Base-by-base conservation (phyloP, 768 basidiomycete species). In the Pleurotus salmoneostramineus region DNA sequence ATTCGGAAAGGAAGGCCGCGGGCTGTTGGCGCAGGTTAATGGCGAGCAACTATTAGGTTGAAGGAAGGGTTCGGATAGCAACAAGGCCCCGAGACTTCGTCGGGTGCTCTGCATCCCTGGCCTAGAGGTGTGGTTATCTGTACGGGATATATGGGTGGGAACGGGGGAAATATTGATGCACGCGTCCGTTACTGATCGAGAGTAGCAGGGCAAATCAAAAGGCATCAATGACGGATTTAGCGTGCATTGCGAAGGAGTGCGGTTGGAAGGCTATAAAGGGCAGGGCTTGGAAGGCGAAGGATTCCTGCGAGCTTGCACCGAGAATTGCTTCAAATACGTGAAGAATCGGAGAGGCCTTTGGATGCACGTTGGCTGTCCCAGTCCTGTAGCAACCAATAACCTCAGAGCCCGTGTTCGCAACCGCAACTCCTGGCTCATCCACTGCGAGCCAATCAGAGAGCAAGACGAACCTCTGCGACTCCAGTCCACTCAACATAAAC, bases 401-500 rank as follows among this genome's bases (percentile, higher is more conserved):
- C 50, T 32, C 11, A 11, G 8, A 17, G 45, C 45, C 45, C 45
- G 45, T 47, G 45, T 47, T 27, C 45, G 21, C 68, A 51, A 61
- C 10, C 52, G 69, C 48, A 68, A 70, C 42, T 71, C 72, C 17
- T 74, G 72, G 72, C 60, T 72, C 21, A 27, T 27, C 21, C 21
- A 27, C 50, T 73, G 71, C 66, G 77, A 78, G 67, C 72, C 81
- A 58, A 84, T 84, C 63, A 66, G 70, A 62, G 83, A 84, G 66
- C 82, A 83, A 36, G 6, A 11, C n/a, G 7, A 14, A 12, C 56
- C 17, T 27, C 21, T 27, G 56, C 48, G 21, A n/a, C 55, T 55
- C 45, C 62, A 62, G 50, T 61, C 56, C 68, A 63, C 65, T 67
- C 62, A 73, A 66, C 77, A 77, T 71, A 79, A 84, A 74, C 84